Conservation (phyloP, 306 rosid species). For the Acacia confusa region DNA sequence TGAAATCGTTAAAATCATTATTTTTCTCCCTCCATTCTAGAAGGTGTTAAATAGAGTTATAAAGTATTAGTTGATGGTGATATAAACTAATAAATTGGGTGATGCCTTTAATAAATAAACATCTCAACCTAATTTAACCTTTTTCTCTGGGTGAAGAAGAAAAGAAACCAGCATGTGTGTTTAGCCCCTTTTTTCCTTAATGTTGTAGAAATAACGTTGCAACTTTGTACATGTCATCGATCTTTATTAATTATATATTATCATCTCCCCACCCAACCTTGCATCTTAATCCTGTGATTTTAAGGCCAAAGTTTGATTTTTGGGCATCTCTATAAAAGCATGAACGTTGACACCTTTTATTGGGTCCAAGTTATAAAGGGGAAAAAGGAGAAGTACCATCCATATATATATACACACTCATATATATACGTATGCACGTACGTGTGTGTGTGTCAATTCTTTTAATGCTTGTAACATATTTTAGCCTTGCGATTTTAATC, state of each 20-base stretch:
- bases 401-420: no score
- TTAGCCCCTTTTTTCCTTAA: not conserved
- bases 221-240: not conserved
- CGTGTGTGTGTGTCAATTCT: not conserved
- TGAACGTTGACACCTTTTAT: not conserved
- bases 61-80: conserved; percentile 6
- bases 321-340: not conserved
- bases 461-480: not conserved
- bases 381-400: not conserved
- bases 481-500: not conserved
- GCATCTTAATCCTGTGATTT: conserved; percentile 17
- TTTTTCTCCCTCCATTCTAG: no score
- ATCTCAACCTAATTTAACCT: not conserved
- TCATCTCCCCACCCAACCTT: conserved; percentile 1
- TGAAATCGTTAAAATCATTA: no score
- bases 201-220: conserved; percentile 22
- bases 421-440: no score
- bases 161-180: not conserved
- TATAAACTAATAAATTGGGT: not conserved
- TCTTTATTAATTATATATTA: not conserved
- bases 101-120: not conserved
- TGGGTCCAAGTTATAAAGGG: not conserved
- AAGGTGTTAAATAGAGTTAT: not conserved
- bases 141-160: not conserved
- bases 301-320: not conserved